Evolutionary conservation across 768 basidiomycete species (phyloP), one percentile per base, ranked within the genome.

Genomic region (Leccinum variicolor): DNA sequence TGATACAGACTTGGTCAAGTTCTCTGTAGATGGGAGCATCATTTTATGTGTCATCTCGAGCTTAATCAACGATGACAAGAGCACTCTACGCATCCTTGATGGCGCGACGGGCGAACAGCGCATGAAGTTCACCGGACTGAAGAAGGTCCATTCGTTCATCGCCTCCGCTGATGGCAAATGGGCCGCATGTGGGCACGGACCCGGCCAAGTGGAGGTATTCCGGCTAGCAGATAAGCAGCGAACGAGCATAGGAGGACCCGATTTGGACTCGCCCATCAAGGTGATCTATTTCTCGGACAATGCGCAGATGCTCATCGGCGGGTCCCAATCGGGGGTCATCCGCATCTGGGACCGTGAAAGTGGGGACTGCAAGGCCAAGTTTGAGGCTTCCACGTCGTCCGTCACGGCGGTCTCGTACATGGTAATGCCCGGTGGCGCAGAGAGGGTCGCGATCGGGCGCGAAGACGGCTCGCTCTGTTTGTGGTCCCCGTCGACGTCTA

Each of bases 371-470:
- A 55, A 56, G 36, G 52, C 61, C 26, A 54, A 39, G n/a, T 51
- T 62, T 4, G 55, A 9, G 8, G 45, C 0, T 1, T 50, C 55
- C 33, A 49, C 60, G 3, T 57, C 55, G 3, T 36, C 4, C 46
- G 68, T 69, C 29, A 69, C 62, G 11, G 56, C 66, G 23, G 52
- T 70, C n/a, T 59, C 52, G n/a, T 61, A 57, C 23, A 33, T 48
- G 14, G 10, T 15, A 31, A 41, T 26, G 0, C 26, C 54, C 21
- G 45, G 52, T 19, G 52, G 50, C 2, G 31, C 17, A 6, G 28
- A 33, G 17, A 49, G 34, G 29, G 26, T 67, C 9, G 57, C 54
- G n/a, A 56, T 66, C 45, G 66, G 65, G 5, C 57, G 62, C 26
- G 55, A 62, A 39, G 67, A 68, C 39, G 60, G 62, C n/a, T 64